These are phyloP conservation scores for Leccinellum rugosiceps DNA, from an alignment of 768 basidiomycete genomes.

Conservation along the genomic window DNA sequence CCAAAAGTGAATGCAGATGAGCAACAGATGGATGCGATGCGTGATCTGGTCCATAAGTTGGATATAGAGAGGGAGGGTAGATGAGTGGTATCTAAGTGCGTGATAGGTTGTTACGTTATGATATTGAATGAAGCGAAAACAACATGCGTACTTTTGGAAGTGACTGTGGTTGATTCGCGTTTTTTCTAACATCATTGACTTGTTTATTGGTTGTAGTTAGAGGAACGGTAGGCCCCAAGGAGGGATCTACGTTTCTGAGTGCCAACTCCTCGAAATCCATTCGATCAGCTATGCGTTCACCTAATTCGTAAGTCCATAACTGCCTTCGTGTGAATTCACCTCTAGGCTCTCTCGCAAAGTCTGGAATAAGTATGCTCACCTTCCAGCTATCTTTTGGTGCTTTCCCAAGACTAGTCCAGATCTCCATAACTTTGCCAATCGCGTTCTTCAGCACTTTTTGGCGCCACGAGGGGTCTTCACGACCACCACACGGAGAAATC, in stretches of 20 bases:
- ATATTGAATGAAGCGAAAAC: neutral
- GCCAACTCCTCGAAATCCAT: conserved; percentile 81
- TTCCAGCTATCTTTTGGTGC: conserved; percentile 67
- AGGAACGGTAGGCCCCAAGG: conserved; percentile 53
- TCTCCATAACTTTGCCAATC: conserved; percentile 47
- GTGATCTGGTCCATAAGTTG: conserved; percentile 27
- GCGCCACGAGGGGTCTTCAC: conserved; percentile 27
- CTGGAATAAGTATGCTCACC: conserved; percentile 41
- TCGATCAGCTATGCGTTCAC: conserved; percentile 65
- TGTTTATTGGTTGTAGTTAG: conserved; percentile 20
- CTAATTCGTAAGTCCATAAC: conserved; percentile 58
- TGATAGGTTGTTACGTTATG: neutral
- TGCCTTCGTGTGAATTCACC: conserved; percentile 26
- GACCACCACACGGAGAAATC: conserved; percentile 28
- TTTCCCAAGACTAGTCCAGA: conserved; percentile 70
- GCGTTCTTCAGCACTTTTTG: conserved; percentile 41
- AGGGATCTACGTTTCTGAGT: conserved; percentile 69
- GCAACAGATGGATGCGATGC: conserved; percentile 32
- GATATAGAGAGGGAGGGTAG: conserved; percentile 51
- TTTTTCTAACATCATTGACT: conserved; percentile 11
- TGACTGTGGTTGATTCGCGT: conserved; percentile 4
- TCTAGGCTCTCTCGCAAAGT: neutral
- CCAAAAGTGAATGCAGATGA: conserved; percentile 52
- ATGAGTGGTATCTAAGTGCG: conserved; percentile 48
- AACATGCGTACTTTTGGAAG: conserved; percentile 11